phyloP scores from a whole-genome alignment of 805 yeast genomes.

The Saccharomycopsis selenospora region DNA sequence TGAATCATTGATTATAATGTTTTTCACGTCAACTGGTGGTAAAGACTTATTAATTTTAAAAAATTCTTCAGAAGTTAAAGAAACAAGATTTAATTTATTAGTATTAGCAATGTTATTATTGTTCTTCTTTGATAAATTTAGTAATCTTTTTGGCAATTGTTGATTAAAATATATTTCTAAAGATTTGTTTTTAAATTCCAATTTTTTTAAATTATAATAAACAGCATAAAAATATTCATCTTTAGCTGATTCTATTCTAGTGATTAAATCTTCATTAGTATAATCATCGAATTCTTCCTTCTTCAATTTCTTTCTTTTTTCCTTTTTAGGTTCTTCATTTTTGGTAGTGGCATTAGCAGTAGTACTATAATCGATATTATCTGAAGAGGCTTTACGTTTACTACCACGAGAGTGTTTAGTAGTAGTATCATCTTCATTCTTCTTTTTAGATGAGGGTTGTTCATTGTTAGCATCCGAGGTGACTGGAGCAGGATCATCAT shows the following conservation, averaged over 20 bases:
- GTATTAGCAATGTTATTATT: too few relatives aligned
- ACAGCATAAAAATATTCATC: constrained; percentile 20
- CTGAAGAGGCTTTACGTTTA: background rate
- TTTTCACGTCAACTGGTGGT: constrained; percentile 10
- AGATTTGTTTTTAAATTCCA: constrained; percentile 15
- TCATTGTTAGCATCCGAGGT: background rate
- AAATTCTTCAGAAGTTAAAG: background rate
- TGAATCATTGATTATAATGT: constrained; percentile 35
- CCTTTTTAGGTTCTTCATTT: constrained; percentile 3
- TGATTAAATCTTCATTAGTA: constrained; percentile 22
- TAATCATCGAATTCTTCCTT: constrained; percentile 20
- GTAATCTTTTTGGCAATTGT: constrained; percentile 1
- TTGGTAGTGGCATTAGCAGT: background rate
- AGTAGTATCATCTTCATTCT: background rate
- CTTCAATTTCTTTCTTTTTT: constrained; percentile 12
- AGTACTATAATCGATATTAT: background rate
- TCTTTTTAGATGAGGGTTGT: too few relatives aligned
- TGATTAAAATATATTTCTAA: constrained; percentile 9
- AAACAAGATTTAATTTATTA: background rate
- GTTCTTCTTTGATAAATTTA: background rate
- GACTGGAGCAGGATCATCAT: background rate
- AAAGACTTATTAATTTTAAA: background rate
- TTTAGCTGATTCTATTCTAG: constrained; percentile 24
- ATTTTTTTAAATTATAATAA: constrained; percentile 21
- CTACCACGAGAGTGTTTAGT: too few relatives aligned